These are phyloP conservation scores for Tremella yokohamensis DNA, from an alignment of 768 basidiomycete species.

Conservation along the genomic window DNA sequence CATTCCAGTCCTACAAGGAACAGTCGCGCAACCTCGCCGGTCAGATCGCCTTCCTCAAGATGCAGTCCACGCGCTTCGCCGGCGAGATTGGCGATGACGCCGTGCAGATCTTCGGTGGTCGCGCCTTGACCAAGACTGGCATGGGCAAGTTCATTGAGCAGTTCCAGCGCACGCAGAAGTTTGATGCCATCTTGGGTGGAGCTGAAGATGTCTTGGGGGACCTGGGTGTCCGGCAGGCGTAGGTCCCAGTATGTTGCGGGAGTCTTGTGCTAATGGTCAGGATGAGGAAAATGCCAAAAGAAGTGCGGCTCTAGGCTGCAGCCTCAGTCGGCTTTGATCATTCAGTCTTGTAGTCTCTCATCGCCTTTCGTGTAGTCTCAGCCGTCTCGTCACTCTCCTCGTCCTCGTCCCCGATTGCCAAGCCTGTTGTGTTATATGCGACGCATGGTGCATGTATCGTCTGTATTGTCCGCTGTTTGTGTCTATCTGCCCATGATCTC, in stretches of 20 bases:
- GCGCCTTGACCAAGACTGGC: constrained; percentile 67
- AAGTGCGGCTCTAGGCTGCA: constrained; percentile 33
- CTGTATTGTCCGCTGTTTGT: background rate
- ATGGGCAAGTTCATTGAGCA: constrained; percentile 49
- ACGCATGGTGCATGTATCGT: constrained; percentile 5
- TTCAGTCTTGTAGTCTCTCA: too few species aligned
- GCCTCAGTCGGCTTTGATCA: background rate
- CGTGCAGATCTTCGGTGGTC: constrained; percentile 71
- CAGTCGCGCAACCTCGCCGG: constrained; percentile 72
- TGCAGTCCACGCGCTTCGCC: constrained; percentile 68
- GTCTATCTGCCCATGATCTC: constrained; percentile 68
- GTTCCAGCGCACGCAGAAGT: constrained; percentile 50
- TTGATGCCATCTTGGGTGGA: constrained; percentile 49
- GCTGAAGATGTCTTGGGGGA: constrained; percentile 48
- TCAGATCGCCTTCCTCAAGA: constrained; percentile 76
- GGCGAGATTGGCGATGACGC: constrained; percentile 79
- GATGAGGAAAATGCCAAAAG: constrained; percentile 47
- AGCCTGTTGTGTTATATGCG: constrained; percentile 2
- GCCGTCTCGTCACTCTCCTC: background rate
- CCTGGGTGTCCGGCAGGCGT: constrained; percentile 50
- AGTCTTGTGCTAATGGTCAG: constrained; percentile 18
- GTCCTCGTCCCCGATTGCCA: too few species aligned
- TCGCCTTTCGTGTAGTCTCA: background rate
- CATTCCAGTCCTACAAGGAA: constrained; percentile 62
- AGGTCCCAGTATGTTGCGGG: constrained; percentile 14